Base-by-base conservation (phyloP, 257 asterid species). In the Linderniella brevidens region DNA sequence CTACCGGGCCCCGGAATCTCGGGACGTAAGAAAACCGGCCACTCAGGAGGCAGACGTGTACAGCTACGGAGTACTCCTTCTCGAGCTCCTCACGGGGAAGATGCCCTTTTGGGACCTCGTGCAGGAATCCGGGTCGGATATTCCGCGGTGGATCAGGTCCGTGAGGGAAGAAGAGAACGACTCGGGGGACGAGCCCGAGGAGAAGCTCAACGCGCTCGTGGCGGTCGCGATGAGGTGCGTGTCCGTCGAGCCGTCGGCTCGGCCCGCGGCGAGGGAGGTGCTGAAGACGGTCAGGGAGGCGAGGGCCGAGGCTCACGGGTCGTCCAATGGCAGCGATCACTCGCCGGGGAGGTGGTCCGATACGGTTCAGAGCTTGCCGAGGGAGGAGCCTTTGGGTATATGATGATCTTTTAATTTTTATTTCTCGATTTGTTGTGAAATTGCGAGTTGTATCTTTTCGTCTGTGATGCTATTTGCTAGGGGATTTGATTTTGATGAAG, bases 311-410 rank as follows among this genome's bases (percentile, higher is more conserved):
- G 94, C 85, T 18, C 95, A 84, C 29, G 58, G 67, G 41, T 88
- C 96, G 3, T 84, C 93, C 0, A 80, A 78, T 47, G 70, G 93
- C 50, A 79, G 96, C 51, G 94, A 73, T 8, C 92, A 80, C 68
- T 88, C 95, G 0, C 93, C 95, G 0, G 97, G 98, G 35, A 71
- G 93, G 56, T 88, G 95, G 96, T 88, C 95, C 0, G 98, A 84
- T 65, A 81, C 92, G 9, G 86, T 88, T 44, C 98, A 84, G 56
- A 80, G 93, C 69, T 74, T 88, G 80, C 82, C 90, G 8, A 74
- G 84, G 72, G 95, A 84, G 41, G 93, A 79, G 58, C 76, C 77
- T 49, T 63, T 78, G 74, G 80, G 71, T 67, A 76, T 83, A 37
- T 8, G 10, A 20, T 47, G 25, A 8, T 40, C 4, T 2, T 50